phyloP scores from a whole-genome alignment of 352 stramenopile species.

The Phytophthora meadii region DNA sequence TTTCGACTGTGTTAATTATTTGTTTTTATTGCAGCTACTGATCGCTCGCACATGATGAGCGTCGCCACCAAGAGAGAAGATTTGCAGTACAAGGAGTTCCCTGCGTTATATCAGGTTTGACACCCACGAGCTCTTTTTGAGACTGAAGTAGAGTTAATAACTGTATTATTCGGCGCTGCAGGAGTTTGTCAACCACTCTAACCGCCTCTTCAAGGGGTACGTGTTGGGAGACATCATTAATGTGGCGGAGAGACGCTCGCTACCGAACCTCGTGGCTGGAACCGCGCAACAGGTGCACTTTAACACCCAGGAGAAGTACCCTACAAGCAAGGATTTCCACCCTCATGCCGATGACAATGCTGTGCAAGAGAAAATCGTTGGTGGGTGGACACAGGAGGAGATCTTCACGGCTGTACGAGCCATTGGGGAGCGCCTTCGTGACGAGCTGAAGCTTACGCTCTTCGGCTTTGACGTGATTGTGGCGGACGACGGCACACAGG shows the following conservation, averaged over 20 bases:
- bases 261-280: conserved; percentile 70
- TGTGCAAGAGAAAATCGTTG: conserved; percentile 4
- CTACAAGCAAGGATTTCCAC: conserved; percentile 71
- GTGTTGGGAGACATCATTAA: conserved; percentile 80
- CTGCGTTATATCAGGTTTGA: conserved; percentile 72
- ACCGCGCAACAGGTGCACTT: conserved; percentile 71
- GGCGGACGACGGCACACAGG: conserved; percentile 50
- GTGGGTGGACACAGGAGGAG: conserved; percentile 43
- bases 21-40: conserved; percentile 53
- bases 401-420: conserved; percentile 63
- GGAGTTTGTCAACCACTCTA: conserved; percentile 88
- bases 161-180: conserved; percentile 29
- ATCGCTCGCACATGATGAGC: conserved; percentile 86
- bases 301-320: conserved; percentile 84
- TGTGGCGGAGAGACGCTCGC: conserved; percentile 75
- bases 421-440: conserved; percentile 72
- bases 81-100: conserved; percentile 60
- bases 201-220: conserved; percentile 85
- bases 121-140: background rate
- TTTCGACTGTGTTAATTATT: background rate
- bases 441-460: conserved; percentile 68
- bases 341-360: conserved; percentile 16
- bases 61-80: conserved; percentile 76
- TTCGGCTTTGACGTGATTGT: conserved; percentile 91
- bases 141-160: background rate